These are phyloP conservation scores for Athelia sp. DNA, from an alignment of 1,284 basidiomycete genomes.

Conservation along the genomic window DNA sequence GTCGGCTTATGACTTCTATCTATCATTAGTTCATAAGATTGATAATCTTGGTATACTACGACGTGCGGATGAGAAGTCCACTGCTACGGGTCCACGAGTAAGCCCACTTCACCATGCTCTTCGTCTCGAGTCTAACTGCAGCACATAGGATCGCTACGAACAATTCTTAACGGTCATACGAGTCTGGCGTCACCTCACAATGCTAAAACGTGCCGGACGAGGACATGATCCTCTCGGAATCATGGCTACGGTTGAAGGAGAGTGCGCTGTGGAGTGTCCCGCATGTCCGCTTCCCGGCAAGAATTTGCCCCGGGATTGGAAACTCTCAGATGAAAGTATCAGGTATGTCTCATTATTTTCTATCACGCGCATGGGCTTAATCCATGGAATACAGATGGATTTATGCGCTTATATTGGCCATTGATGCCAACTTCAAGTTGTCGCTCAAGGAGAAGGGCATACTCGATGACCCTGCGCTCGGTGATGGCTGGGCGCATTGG, in stretches of 20 bases:
- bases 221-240: not conserved
- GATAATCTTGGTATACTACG: not conserved
- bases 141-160: not conserved
- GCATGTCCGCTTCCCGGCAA: not conserved
- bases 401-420: not conserved
- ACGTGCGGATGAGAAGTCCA: too few relatives aligned
- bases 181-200: not conserved
- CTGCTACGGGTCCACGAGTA: too few relatives aligned
- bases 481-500: not conserved
- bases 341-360: not conserved
- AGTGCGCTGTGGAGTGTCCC: not conserved
- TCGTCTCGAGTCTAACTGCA: not conserved
- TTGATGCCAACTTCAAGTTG: not conserved
- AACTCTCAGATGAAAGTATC: not conserved
- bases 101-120: too few relatives aligned
- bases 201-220: not conserved
- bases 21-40: not conserved
- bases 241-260: not conserved
- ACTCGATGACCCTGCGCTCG: not conserved
- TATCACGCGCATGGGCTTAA: not conserved
- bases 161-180: not conserved
- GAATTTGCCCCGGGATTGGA: not conserved
- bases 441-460: conserved; percentile 2
- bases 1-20: conserved; percentile 1
- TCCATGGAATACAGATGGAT: not conserved